Base-by-base conservation (phyloP, 371 early-diverging fungal genomes). In the Gilbertella persicaria region DNA sequence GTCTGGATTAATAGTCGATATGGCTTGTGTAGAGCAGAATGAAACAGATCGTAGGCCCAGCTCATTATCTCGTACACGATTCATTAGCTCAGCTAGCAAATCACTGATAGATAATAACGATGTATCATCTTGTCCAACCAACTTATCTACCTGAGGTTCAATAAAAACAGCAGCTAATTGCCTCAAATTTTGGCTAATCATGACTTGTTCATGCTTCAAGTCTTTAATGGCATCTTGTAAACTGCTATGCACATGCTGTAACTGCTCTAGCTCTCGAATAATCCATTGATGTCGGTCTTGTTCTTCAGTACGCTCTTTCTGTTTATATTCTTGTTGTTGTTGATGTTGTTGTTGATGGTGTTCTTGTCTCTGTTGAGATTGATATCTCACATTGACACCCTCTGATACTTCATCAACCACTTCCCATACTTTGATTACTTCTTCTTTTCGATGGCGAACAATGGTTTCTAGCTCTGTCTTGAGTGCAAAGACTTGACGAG, bases 401-500 rank as follows among this genome's bases (percentile, higher is more conserved):
- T 57, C 70, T 4, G 68, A 68, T 1, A 84, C 84, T 46, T 80
- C 82, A 30, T 79, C 78, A 0, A 82, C 80, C 13, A 84, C 80
- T 40, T 82, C 80, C 84, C 84, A 82, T 10, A 84, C 80, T 52
- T 82, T 82, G 33, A 80, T 71, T 3, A 84, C 78, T 44, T 84
- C 84, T 23, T 75, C 79, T 58, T 82, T 82, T 17, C 82, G 75
- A 41, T 78, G 78, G 20, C 75, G 67, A 7, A 84, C 75, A 45
- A 82, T 63, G 0, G 71, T 78, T 47, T 82, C 82, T 2, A 84
- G 64, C 33, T 80, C 82, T 14, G 73, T 74, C 40, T 81, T 80
- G 23, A 84, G 65, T 0, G 64, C 73, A 45, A 70, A 75, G 9
- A 84, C 71, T 44, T 79, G 78, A 16, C 68, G 73, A 4, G 79